Percentiles rank a stretch among this genome's conserved stretches.
phyloP scores from a whole-genome alignment of 2,329 filamentous ascomycete species.

The Talaromyces marneffei region DNA sequence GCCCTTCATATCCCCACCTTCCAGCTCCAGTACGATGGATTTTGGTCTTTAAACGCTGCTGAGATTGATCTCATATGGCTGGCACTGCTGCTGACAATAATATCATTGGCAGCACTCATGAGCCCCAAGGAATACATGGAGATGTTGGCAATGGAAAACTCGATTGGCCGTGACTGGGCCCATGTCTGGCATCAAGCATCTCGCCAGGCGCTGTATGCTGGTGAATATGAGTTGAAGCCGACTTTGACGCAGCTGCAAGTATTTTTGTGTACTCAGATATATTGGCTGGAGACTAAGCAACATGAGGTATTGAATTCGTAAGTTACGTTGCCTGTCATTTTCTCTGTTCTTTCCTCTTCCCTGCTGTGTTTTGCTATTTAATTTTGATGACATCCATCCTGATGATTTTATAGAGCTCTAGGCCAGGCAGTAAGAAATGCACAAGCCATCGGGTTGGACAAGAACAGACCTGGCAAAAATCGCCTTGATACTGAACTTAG shows the following conservation, averaged over 20 bases:
- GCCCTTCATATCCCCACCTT: conserved; percentile 22
- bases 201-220: conserved; percentile 25
- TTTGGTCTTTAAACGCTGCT: conserved; percentile 23
- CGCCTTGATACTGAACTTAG: conserved; percentile 21
- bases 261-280: conserved; percentile 26
- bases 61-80: conserved; percentile 29
- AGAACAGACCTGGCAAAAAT: conserved; percentile 17
- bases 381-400: background rate
- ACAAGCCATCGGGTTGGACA: conserved; percentile 22
- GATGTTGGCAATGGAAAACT: conserved; percentile 17
- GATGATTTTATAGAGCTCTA: conserved; percentile 15
- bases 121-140: conserved; percentile 21
- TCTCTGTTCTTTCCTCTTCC: background rate
- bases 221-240: conserved; percentile 25
- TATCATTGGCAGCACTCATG: conserved; percentile 26
- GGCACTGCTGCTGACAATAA: conserved; percentile 25
- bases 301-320: conserved; percentile 30
- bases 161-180: conserved; percentile 19
- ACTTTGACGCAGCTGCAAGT: conserved; percentile 25
- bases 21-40: conserved; percentile 21
- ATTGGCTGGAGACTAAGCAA: conserved; percentile 30
- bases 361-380: background rate
- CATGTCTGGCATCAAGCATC: conserved; percentile 27
- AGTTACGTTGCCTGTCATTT: conserved; percentile 7
- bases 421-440: conserved; percentile 23